Base-by-base conservation (phyloP, 108 stramenopile species). In the Aurantiochytrium sp. region DNA sequence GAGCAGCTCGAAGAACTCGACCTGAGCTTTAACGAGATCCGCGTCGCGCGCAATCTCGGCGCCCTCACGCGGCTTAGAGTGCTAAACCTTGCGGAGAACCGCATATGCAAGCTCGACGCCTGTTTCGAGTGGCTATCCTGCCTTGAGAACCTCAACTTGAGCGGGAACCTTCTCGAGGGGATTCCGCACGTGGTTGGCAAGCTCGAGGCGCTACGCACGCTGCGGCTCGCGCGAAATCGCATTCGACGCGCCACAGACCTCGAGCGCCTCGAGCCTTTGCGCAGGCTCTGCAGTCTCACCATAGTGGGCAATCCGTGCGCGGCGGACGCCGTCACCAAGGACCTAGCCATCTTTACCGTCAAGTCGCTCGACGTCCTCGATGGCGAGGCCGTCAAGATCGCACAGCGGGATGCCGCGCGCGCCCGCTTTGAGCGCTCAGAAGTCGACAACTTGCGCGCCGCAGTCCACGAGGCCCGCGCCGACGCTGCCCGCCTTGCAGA, bases 11-110 rank as follows among this genome's bases (percentile, higher is more conserved):
- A 90, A 53, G 91, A 91, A 86, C 91, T 91, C 3, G 90, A 91
- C 69, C 53, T 91, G 2, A 53, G 90, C 42, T 91, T 91, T 81
- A 91, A 91, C 52, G 89, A 91, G 45, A 87, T 91, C 37, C 15
- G 59, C 19, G 2, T 65, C 19, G 59, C 59, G 10, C 59, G 59
- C 27, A 65, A 65, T 27, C 59, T 65, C 34, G 59, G 59, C 22
- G 59, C 59, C 8, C 59, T 65, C 19, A 65, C 59, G 12, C 27
- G 19, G 27, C 59, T 65, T 15, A 8, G 59, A 3, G 24, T 65
- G 1, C 59, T 65, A 0, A 65, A 65, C 19, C 59, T 65, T 34
- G 59, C 59, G 27, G 15, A 65, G 19, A 65, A 65, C 59, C 59
- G 59, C 59, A 65, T 65, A 6, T 8, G 8, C 27, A 30, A 65